Evolutionary conservation across 2,329 filamentous ascomycete genomes (phyloP).

Genomic region (Pseudogymnoascus pannorum): DNA sequence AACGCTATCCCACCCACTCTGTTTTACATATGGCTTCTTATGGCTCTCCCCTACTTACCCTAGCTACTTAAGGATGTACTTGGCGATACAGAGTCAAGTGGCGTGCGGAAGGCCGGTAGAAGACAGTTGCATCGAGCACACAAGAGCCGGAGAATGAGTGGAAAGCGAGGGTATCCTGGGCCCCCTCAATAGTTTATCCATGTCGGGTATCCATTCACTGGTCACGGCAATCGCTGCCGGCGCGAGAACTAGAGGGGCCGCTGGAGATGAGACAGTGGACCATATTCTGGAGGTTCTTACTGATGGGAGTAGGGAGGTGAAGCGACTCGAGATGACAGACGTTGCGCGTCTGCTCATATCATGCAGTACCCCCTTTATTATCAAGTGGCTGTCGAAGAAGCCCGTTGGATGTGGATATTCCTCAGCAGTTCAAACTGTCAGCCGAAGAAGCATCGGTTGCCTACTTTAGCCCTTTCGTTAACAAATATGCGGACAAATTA

Average conservation of each 20-base stretch:
- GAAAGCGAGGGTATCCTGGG: not conserved
- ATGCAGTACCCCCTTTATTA: not conserved
- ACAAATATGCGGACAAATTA: not conserved
- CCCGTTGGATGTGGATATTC: slow-evolving; percentile 2
- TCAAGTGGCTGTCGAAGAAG: not conserved
- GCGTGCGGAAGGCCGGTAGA: not conserved
- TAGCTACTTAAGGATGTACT: not conserved
- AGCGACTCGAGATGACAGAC: not conserved
- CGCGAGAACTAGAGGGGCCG: not conserved
- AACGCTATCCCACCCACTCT: not conserved
- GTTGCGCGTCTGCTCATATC: not conserved
- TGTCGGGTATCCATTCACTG: not conserved
- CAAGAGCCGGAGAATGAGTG: not conserved
- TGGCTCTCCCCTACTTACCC: not conserved
- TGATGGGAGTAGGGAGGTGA: not conserved
- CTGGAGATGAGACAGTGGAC: not conserved
- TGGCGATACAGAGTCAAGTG: not conserved
- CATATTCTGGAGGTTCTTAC: not conserved
- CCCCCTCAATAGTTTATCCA: not conserved
- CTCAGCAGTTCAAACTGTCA: not conserved
- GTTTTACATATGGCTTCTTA: not conserved
- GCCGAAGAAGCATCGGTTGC: not conserved
- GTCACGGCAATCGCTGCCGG: not conserved
- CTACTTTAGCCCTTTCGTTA: not conserved
- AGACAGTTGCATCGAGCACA: not conserved